Percentiles rank a stretch among this genome's conserved stretches.
Conservation (phyloP, 768 basidiomycete species). For the Lactarius deliciosus region DNA sequence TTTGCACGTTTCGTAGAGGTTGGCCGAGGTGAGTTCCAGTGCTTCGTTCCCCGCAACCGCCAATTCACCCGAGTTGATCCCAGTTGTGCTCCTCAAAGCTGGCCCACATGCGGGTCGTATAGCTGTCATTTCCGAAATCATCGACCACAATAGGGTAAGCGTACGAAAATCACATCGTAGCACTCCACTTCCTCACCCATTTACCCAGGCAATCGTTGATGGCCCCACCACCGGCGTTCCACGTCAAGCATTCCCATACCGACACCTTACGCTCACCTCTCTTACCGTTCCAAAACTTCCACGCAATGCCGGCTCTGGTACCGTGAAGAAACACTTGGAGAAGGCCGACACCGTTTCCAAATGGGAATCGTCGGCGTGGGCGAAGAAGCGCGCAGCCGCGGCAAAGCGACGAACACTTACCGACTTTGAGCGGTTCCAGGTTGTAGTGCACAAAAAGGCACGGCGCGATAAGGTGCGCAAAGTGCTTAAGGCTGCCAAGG, state of each 20-base stretch:
- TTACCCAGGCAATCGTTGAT: slow-evolving; percentile 84
- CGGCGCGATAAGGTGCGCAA: slow-evolving; percentile 79
- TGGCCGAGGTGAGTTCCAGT: slow-evolving; percentile 71
- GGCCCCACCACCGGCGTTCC: slow-evolving; percentile 90
- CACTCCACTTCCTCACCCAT: slow-evolving; percentile 2
- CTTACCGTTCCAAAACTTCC: slow-evolving; percentile 80
- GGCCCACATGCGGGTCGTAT: slow-evolving; percentile 87
- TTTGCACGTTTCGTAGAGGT: slow-evolving; percentile 99
- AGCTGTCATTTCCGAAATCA: slow-evolving; percentile 93
- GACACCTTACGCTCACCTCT: slow-evolving; percentile 89
- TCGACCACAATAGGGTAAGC: slow-evolving; percentile 97
- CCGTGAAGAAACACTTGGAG: slow-evolving; percentile 83
- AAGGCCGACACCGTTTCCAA: slow-evolving; percentile 80
- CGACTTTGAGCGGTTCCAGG: slow-evolving; percentile 91
- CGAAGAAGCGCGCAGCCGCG: slow-evolving; percentile 75
- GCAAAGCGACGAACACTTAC: slow-evolving; percentile 72
- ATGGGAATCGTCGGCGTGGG: slow-evolving; percentile 90
- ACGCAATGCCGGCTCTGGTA: slow-evolving; percentile 79
- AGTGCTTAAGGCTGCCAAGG: slow-evolving; percentile 58
- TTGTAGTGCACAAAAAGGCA: slow-evolving; percentile 87
- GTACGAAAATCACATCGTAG: not conserved
- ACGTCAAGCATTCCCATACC: slow-evolving; percentile 89
- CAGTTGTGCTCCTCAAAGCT: slow-evolving; percentile 90
- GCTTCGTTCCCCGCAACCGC: not conserved
- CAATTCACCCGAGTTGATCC: not conserved